These are phyloP conservation scores for Penicillium sp. DNA, from an alignment of 2,329 filamentous ascomycete species.

Conservation along the genomic window DNA sequence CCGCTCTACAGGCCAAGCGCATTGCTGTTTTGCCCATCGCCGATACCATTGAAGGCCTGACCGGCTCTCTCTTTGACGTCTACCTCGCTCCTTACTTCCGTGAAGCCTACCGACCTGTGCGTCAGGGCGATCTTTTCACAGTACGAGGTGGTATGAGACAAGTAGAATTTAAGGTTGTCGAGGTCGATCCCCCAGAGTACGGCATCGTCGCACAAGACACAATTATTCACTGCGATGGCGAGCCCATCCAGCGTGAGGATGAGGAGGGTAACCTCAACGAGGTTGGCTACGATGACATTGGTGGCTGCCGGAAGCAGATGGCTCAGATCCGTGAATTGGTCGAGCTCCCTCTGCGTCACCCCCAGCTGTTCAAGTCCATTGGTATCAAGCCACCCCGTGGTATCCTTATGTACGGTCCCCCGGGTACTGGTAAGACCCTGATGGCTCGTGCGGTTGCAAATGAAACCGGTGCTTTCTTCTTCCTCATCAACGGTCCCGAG, in stretches of 20 bases:
- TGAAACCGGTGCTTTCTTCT: slow-evolving; percentile 98
- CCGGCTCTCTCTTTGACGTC: slow-evolving; percentile 96
- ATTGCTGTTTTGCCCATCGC: slow-evolving; percentile 98
- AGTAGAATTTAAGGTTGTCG: slow-evolving; percentile 99
- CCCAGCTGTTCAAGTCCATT: slow-evolving; percentile 99
- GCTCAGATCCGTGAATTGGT: slow-evolving; percentile 99
- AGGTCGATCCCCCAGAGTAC: slow-evolving; percentile 97
- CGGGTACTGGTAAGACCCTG: slow-evolving; percentile 98
- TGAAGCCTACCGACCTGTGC: slow-evolving; percentile 95
- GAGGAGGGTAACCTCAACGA: slow-evolving; percentile 99
- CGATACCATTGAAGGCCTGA: slow-evolving; percentile 96
- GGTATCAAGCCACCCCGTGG: slow-evolving; percentile 99
- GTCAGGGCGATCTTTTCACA: slow-evolving; percentile 97
- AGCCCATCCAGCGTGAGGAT: slow-evolving; percentile 95
- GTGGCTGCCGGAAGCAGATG: slow-evolving; percentile 99
- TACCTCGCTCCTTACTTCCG: slow-evolving; percentile 99
- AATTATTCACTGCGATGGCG: slow-evolving; percentile 97
- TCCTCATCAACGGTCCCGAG: slow-evolving; percentile 98
- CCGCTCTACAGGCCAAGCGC: slow-evolving; percentile 79
- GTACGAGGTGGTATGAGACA: slow-evolving; percentile 97
- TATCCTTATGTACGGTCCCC: slow-evolving; percentile 94
- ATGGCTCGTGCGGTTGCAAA: slow-evolving; percentile 99
- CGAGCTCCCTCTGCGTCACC: slow-evolving; percentile 93
- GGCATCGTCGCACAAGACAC: slow-evolving; percentile 99
- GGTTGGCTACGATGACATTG: slow-evolving; percentile 98